Evolutionary conservation across 192 early-diverging fungal genomes (phyloP).

Genomic region (Rhizophagus sp.): DNA sequence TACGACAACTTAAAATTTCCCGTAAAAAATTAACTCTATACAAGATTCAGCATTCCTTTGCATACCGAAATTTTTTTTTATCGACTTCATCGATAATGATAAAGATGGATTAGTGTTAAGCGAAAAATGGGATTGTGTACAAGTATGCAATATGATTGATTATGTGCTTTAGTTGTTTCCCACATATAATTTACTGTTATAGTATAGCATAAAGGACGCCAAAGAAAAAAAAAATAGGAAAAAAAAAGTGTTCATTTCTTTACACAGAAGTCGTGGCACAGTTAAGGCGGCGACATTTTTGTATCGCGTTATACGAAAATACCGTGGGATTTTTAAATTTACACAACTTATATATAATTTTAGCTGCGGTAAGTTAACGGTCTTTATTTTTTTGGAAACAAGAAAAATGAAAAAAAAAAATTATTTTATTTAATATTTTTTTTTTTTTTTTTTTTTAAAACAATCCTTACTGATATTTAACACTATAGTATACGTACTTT

Average conservation of each 20-base stretch:
- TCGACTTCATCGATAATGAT: neutral
- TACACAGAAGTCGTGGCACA: neutral
- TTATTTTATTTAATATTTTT: too few species aligned
- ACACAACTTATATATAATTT: neutral
- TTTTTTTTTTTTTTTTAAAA: too few species aligned
- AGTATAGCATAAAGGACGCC: neutral
- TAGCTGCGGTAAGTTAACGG: neutral
- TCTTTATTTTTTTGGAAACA: too few species aligned
- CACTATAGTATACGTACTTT: too few species aligned
- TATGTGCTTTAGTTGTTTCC: neutral
- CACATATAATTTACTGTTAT: neutral
- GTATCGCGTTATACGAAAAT: neutral
- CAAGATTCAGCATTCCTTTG: neutral
- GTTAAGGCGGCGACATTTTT: neutral
- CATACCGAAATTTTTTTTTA: neutral
- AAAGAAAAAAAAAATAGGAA: too few species aligned
- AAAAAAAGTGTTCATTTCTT: too few species aligned
- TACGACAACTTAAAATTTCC: neutral
- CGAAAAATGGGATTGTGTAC: neutral
- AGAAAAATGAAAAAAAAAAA: too few species aligned
- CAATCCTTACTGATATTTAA: too few species aligned
- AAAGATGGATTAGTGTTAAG: neutral
- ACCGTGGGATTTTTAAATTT: neutral
- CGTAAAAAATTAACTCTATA: neutral
- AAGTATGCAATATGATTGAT: neutral